Base-by-base conservation (phyloP, 208 protist species). In the Acanthamoeba lenticulata region DNA sequence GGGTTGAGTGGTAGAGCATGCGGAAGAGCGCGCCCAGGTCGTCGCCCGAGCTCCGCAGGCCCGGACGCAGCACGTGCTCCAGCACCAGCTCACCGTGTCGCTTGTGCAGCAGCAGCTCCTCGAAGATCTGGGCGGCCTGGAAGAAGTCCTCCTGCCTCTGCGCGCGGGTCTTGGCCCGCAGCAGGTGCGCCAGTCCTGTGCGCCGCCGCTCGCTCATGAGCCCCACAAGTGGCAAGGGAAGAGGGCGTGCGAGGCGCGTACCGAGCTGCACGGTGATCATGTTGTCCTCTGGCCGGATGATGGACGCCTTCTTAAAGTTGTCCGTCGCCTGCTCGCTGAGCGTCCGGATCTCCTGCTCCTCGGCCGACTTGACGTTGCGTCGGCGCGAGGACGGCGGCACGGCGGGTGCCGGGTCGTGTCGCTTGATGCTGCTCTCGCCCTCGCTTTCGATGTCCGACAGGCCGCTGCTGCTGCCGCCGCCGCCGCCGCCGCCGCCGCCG, bases 141-240 rank as follows among this genome's bases (percentile, higher is more conserved):
- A 45, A 79, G n/a, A 79, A 79, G 40, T 79, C 69, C 24, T 79
- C 69, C 17, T 79, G 69, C 38, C 69, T 40, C 69, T 79, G 69
- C 5, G 69, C 38, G 0, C 69, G 69, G 6, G 24, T 11, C 69
- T 32, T 79, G 40, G 36, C 69, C 24, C 69, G 69, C 69, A 79
- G 9, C 7, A 79, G 0, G 69, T 47, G 19, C 34, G 69, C 69
- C 69, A 79, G 69, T 9, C 38, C 69, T 79, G 27, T 15, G 15
- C 45, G 9, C 5, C 45, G 45, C 5, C 45, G 45, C 45, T 17
- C 45, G 45, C 5, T 15, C 9, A 5, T 17, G 9, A 15, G 15
- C 45, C 5, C 45, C 5, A 52, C 9, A 5, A 52, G 15, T 5
- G 45, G 9, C 5, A 5, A 52, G 9, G 45, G 45, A 5, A 52